These are phyloP conservation scores for Ammopiptanthus mongolicus DNA, from an alignment of 306 rosid species.

Conservation along the genomic window DNA sequence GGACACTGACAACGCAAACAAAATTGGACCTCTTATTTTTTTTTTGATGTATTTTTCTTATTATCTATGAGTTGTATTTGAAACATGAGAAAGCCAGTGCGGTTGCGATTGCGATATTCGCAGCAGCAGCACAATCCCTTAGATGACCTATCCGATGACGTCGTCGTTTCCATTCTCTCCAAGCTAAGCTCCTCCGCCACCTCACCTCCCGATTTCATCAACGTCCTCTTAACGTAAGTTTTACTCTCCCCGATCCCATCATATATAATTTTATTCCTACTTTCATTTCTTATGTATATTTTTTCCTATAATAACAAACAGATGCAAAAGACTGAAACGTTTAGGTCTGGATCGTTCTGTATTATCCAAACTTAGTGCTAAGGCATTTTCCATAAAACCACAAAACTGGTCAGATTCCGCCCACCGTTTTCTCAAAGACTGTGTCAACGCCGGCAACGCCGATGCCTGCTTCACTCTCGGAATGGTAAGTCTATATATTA, in stretches of 20 bases:
- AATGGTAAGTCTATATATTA: conserved; percentile 41
- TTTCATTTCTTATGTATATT: not conserved
- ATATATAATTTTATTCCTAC: not conserved
- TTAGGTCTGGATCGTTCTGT: conserved; percentile 51
- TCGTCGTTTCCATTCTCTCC: conserved; percentile 46
- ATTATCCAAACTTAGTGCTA: conserved; percentile 41
- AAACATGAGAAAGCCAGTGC: conserved; percentile 21
- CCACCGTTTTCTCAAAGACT: conserved; percentile 48
- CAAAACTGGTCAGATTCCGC: conserved; percentile 54
- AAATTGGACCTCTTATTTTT: no score
- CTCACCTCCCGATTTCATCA: conserved; percentile 53
- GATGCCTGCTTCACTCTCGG: conserved; percentile 72
- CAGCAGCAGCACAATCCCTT: conserved; percentile 30
- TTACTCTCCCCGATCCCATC: no score
- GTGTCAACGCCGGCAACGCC: conserved; percentile 51
- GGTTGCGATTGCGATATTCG: not conserved
- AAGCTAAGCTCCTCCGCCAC: conserved; percentile 57
- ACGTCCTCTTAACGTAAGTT: conserved; percentile 48
- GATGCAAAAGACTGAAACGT: conserved; percentile 60
- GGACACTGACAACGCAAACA: no score
- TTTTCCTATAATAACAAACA: not conserved
- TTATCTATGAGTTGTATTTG: not conserved
- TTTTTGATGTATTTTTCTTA: no score
- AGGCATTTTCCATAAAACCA: conserved; percentile 35
- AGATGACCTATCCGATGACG: conserved; percentile 59